Conservation (phyloP, 2,329 filamentous ascomycete species). For the Colletotrichum abscissum region DNA sequence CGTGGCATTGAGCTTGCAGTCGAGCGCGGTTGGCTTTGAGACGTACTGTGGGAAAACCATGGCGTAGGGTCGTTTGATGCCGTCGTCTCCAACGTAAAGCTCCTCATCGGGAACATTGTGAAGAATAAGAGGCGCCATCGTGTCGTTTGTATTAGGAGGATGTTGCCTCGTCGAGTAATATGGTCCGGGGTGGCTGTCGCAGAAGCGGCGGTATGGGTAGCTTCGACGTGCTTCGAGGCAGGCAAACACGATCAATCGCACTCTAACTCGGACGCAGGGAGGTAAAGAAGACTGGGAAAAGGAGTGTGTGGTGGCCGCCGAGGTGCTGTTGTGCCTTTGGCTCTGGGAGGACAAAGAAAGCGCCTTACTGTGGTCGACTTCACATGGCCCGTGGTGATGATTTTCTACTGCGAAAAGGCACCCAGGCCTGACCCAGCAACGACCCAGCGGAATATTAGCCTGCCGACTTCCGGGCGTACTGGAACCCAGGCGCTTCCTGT, state of each 20-base stretch:
- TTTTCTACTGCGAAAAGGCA: conserved; percentile 28
- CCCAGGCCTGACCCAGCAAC: conserved; percentile 30
- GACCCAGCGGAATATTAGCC: conserved; percentile 2
- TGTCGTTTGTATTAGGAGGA: conserved; percentile 44
- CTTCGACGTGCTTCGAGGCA: conserved; percentile 12
- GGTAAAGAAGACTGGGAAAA: background rate
- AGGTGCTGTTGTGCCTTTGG: conserved; percentile 30
- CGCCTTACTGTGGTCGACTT: conserved; percentile 1
- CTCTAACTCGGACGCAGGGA: background rate
- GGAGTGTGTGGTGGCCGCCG: conserved; percentile 7
- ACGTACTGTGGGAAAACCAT: conserved; percentile 73
- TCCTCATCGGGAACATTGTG: conserved; percentile 78
- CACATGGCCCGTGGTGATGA: conserved; percentile 19
- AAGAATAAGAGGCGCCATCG: conserved; percentile 73
- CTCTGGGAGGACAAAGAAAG: conserved; percentile 1
- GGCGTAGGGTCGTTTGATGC: conserved; percentile 72
- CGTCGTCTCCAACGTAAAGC: conserved; percentile 74
- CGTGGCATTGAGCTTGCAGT: background rate
- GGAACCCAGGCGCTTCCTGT: too few relatives aligned
- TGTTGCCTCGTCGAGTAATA: conserved; percentile 11
- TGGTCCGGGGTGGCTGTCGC: conserved; percentile 1
- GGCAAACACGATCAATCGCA: background rate
- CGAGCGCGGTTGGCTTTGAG: background rate
- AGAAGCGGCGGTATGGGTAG: background rate
- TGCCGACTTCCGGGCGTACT: background rate